These are phyloP conservation scores for Globisporangium nagaii DNA, from an alignment of 352 stramenopile species.

Conservation along the genomic window DNA sequence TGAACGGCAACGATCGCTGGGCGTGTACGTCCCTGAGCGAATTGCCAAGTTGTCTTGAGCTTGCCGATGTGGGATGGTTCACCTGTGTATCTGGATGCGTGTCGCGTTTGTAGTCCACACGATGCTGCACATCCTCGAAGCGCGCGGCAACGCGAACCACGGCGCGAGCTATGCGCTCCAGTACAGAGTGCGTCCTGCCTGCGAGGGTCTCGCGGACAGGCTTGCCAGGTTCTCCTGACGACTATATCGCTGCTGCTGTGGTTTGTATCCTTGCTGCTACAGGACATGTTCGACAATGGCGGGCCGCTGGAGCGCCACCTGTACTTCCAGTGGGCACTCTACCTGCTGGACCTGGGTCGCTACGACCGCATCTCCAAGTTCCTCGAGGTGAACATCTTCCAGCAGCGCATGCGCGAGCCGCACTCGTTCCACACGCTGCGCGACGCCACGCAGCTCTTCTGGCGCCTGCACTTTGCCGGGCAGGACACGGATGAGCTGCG, in stretches of 20 bases:
- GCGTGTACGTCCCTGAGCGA: conserved; percentile 84
- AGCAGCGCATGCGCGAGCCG: conserved; percentile 29
- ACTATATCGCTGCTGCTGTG: too few relatives aligned
- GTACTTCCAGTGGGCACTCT: conserved; percentile 82
- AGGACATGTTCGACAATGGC: conserved; percentile 73
- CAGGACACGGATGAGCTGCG: conserved; percentile 48
- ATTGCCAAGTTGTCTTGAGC: too few relatives aligned
- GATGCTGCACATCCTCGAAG: conserved; percentile 71
- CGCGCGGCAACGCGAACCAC: conserved; percentile 77
- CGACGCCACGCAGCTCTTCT: conserved; percentile 80
- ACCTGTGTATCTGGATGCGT: too few relatives aligned
- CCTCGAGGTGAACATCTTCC: conserved; percentile 68
- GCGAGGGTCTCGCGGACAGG: neutral
- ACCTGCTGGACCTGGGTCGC: conserved; percentile 70
- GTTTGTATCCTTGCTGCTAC: too few relatives aligned
- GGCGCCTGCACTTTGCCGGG: conserved; percentile 74
- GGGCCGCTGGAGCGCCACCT: conserved; percentile 63
- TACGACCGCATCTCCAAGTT: conserved; percentile 84
- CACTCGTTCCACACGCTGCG: conserved; percentile 56
- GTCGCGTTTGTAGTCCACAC: conserved; percentile 74
- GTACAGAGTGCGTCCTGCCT: conserved; percentile 33
- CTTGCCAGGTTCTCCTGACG: too few relatives aligned
- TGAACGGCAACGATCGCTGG: conserved; percentile 83
- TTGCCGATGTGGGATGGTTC: too few relatives aligned
- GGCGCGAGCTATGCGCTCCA: conserved; percentile 82